Evolutionary conservation across 2,329 filamentous ascomycete genomes (phyloP).

Genomic region (Aspergillus hortae): DNA sequence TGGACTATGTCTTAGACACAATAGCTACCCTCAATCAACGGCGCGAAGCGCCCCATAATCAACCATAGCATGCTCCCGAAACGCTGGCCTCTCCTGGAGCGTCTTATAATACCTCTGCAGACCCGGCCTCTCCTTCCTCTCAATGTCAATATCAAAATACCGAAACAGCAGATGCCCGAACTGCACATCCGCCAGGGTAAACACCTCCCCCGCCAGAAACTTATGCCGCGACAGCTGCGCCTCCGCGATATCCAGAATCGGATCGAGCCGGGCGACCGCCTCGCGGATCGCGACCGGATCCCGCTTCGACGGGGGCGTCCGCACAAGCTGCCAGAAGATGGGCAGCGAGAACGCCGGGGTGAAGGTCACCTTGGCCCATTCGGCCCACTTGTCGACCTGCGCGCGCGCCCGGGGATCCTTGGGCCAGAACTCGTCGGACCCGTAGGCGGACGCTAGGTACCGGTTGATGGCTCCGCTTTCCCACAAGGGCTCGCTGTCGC

Average conservation of each 20-base stretch:
- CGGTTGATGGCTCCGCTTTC: neutral
- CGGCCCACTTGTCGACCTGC: neutral
- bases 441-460: neutral
- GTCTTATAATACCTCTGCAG: neutral
- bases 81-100: neutral
- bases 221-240: neutral
- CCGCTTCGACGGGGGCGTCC: neutral
- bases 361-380: constrained; percentile 1
- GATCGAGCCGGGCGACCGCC: neutral
- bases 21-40: neutral
- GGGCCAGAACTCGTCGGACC: neutral
- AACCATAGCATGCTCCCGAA: neutral
- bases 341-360: neutral
- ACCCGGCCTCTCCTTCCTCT: neutral
- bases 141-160: neutral
- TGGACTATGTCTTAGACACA: too few species aligned
- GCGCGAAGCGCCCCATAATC: neutral
- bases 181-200: neutral
- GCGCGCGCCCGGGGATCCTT: neutral
- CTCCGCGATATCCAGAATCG: neutral
- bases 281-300: neutral
- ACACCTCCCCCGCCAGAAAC: neutral
- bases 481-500: neutral
- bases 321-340: neutral
- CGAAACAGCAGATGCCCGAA: neutral